phyloP scores from a whole-genome alignment of 768 basidiomycete species.

The Hypholoma sublateritium region DNA sequence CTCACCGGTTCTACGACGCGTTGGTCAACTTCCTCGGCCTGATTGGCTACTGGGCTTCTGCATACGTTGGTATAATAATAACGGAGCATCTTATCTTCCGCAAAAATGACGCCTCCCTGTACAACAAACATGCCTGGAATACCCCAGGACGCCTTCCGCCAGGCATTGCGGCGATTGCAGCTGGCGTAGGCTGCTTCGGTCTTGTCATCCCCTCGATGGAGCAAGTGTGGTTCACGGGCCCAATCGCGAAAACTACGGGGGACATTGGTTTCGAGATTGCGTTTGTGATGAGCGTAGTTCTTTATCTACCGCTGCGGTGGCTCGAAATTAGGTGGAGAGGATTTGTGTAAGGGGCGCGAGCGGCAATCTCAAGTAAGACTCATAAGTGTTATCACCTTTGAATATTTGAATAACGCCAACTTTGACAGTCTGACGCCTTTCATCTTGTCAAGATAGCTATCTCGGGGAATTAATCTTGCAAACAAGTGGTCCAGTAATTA shows the following conservation, averaged over 20 bases:
- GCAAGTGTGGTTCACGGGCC: slow-evolving; percentile 77
- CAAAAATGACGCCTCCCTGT: slow-evolving; percentile 45
- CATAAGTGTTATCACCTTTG: too few relatives aligned
- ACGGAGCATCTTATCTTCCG: slow-evolving; percentile 73
- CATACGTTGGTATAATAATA: slow-evolving; percentile 61
- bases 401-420: too few relatives aligned
- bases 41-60: slow-evolving; percentile 64
- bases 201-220: slow-evolving; percentile 69
- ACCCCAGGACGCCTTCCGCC: slow-evolving; percentile 54
- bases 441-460: too few relatives aligned
- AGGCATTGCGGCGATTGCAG: slow-evolving; percentile 61
- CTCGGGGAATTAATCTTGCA: too few relatives aligned
- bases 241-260: slow-evolving; percentile 65
- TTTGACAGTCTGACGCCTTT: too few relatives aligned
- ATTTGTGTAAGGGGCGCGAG: slow-evolving; percentile 2
- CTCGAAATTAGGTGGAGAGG: slow-evolving; percentile 38
- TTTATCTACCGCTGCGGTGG: slow-evolving; percentile 59
- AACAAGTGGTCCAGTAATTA: too few relatives aligned
- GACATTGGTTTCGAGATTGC: slow-evolving; percentile 85
- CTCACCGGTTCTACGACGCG: slow-evolving; percentile 68
- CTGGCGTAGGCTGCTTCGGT: slow-evolving; percentile 51
- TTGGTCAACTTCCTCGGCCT: slow-evolving; percentile 77
- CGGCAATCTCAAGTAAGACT: too few relatives aligned
- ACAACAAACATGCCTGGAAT: slow-evolving; percentile 62
- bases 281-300: slow-evolving; percentile 48